Evolutionary conservation across 2,329 filamentous ascomycete species (phyloP).

Genomic region (Phialophora chinensis): DNA sequence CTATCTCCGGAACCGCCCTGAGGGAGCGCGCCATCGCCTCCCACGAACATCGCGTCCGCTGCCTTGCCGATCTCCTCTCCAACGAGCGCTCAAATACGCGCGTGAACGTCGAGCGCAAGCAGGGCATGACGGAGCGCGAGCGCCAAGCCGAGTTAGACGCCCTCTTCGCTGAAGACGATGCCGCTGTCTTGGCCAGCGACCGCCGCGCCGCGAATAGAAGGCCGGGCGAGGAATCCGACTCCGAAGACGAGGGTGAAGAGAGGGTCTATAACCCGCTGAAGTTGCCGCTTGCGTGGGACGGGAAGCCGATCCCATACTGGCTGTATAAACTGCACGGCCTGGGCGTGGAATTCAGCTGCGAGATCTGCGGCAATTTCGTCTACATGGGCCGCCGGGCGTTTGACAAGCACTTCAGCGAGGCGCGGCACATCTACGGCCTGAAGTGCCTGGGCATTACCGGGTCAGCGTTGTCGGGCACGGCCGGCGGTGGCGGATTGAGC

Average conservation of each 20-base stretch:
- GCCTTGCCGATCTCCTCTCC: constrained; percentile 80
- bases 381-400: constrained; percentile 97
- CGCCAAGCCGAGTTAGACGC: constrained; percentile 92
- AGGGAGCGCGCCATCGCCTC: constrained; percentile 92
- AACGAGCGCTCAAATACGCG: constrained; percentile 86
- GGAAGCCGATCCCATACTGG: constrained; percentile 99
- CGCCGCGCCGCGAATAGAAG: constrained; percentile 39
- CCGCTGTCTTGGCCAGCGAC: constrained; percentile 42
- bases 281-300: constrained; percentile 94
- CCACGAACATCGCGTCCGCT: constrained; percentile 81
- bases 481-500: constrained; percentile 68
- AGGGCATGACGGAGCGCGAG: constrained; percentile 96
- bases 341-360: constrained; percentile 92
- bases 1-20: constrained; percentile 53
- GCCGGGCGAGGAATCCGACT: constrained; percentile 61
- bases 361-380: constrained; percentile 98
- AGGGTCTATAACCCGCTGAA: constrained; percentile 97
- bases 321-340: constrained; percentile 95
- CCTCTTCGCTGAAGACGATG: constrained; percentile 69
- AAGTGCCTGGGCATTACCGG: constrained; percentile 87
- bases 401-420: constrained; percentile 98
- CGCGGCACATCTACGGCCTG: constrained; percentile 87
- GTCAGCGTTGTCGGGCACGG: constrained; percentile 21
- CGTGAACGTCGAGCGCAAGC: constrained; percentile 93
- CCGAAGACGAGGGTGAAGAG: constrained; percentile 79